Evolutionary conservation across 2,329 filamentous ascomycete species (phyloP).

Genomic region (Diaporthe sp.): DNA sequence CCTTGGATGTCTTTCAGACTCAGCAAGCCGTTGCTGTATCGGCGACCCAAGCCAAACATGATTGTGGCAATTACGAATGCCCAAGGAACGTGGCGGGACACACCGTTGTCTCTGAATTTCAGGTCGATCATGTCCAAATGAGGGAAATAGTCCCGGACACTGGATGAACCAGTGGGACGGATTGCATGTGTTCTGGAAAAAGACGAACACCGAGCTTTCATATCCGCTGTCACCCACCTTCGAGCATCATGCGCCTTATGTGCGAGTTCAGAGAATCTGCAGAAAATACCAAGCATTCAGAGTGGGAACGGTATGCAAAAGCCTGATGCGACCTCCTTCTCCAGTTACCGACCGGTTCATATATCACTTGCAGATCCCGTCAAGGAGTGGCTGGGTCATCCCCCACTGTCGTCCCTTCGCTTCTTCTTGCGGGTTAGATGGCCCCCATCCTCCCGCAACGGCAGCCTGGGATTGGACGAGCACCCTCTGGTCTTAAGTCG

Average conservation of each 20-base stretch:
- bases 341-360: neutral
- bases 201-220: neutral
- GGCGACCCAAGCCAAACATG: neutral
- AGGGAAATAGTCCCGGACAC: neutral
- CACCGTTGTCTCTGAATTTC: neutral
- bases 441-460: neutral
- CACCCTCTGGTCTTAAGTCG: neutral
- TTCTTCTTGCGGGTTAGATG: conserved; percentile 2
- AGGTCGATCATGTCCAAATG: neutral
- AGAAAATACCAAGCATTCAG: neutral
- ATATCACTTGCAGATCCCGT: conserved; percentile 4
- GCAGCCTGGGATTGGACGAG: neutral
- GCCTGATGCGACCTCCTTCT: neutral
- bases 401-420: conserved; percentile 17
- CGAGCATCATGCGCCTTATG: neutral
- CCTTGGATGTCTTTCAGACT: neutral
- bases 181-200: neutral
- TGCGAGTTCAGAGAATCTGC: neutral
- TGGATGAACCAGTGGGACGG: neutral
- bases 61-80: neutral
- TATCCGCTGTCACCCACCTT: neutral
- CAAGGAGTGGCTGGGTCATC: neutral
- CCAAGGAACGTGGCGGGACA: neutral
- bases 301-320: neutral
- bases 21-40: neutral